These are phyloP conservation scores for Macrocystidia cucumis DNA, from an alignment of 1,284 basidiomycete genomes.

Conservation along the genomic window DNA sequence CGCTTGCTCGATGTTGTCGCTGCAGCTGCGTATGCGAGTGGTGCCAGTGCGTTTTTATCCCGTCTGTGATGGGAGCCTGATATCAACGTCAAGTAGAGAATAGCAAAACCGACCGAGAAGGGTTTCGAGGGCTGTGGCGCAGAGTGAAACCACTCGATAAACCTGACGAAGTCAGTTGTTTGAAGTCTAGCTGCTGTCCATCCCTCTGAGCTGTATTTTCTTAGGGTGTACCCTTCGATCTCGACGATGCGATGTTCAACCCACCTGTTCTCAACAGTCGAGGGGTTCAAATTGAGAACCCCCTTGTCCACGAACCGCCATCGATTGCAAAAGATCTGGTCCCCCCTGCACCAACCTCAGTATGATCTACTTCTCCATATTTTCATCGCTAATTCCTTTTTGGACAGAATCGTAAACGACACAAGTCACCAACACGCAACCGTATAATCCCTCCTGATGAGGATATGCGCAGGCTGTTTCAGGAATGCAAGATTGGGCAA, in stretches of 20 bases:
- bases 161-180: constrained; percentile 51
- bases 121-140: constrained; percentile 60
- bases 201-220: too few species aligned
- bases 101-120: constrained; percentile 28
- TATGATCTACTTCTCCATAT: constrained; percentile 11
- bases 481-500: constrained; percentile 70
- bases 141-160: constrained; percentile 62
- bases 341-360: constrained; percentile 17
- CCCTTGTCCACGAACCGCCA: constrained; percentile 23
- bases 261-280: constrained; percentile 39
- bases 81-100: constrained; percentile 15
- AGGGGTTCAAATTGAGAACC: constrained; percentile 19
- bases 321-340: too few species aligned
- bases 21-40: constrained; percentile 60
- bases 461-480: constrained; percentile 68
- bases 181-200: too few species aligned
- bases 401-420: constrained; percentile 23
- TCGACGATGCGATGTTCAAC: constrained; percentile 69
- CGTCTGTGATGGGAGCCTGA: too few species aligned
- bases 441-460: constrained; percentile 68
- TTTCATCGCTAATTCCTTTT: constrained; percentile 5
- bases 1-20: constrained; percentile 64
- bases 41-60: constrained; percentile 29
- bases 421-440: constrained; percentile 33
- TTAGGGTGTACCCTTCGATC: constrained; percentile 71